Evolutionary conservation across 495 filamentous ascomycete species (phyloP), one percentile per base, ranked within the genome.

Genomic region (Melanomma pulvis-pyrius): DNA sequence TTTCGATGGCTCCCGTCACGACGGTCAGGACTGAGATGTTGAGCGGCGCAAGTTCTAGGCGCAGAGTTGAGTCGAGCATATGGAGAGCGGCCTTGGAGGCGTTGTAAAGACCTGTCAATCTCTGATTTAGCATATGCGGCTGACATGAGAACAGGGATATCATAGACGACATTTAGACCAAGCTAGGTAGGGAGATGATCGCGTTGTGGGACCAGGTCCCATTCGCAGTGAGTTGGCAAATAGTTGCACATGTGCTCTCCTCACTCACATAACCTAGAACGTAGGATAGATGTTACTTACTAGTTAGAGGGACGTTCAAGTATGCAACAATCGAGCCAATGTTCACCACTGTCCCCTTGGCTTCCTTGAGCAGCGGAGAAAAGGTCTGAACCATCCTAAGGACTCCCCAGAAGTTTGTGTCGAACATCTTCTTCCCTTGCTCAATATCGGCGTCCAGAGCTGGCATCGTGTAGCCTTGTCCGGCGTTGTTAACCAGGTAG

Each of bases 401-500:
- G 25, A 81, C 74, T 24, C 83, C 82, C 75, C 86, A 88, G 36
- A 88, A 82, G 70, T 90, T 90, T 30, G 84, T 82, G 56, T 88
- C 86, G 52, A 85, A 88, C 0, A 86, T 79, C 53, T 74, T 69
- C 63, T 79, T 83, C 0, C 84, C 83, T 29, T 80, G 78, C 4
- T 81, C 73, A 0, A 87, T 59, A 30, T 78, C 73, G 24, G 82
- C 77, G 64, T 88, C 86, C 3, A 84, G 75, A 5, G 79, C 77
- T 0, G 87, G 86, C 59, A 78, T 76, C 6, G 82, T 81, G 63
- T 82, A 77, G 2, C 75, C 79, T 48, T 77, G 78, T 26, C 87
- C 87, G 19, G 86, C 86, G 70, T 90, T 90, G 73, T 91, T 91
- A 59, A 91, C 80, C 19, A 90, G 79, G 55, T 83, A 82, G 71